Conservation (phyloP, 495 filamentous ascomycete genomes). For the Sabuloglossum arenarium region DNA sequence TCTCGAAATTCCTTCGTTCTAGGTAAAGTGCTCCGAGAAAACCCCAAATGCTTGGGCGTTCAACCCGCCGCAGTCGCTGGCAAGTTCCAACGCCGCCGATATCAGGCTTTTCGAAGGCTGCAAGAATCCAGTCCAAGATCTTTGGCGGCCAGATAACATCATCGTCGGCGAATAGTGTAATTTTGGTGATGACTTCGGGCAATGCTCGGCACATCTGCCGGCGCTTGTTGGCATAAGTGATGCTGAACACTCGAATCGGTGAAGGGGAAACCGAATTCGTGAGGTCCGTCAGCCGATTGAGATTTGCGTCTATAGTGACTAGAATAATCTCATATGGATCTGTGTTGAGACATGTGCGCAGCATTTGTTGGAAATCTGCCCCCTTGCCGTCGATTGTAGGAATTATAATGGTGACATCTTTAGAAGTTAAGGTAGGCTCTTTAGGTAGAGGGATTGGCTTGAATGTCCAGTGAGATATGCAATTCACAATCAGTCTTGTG, state of each 20-base stretch:
- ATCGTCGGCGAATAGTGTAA: conserved; percentile 71
- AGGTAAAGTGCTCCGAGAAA: conserved; percentile 69
- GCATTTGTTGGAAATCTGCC: conserved; percentile 33
- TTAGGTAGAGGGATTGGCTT: conserved; percentile 40
- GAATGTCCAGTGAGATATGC: conserved; percentile 42
- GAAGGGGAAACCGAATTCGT: neutral
- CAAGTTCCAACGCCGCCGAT: conserved; percentile 70
- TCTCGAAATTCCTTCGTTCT: conserved; percentile 72
- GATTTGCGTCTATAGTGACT: conserved; percentile 43
- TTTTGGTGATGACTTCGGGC: conserved; percentile 47
- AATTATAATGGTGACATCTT: conserved; percentile 57
- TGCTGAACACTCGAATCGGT: neutral
- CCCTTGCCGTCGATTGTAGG: conserved; percentile 45
- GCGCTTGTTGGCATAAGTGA: conserved; percentile 44
- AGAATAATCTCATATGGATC: conserved; percentile 36
- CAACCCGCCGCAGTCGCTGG: conserved; percentile 50
- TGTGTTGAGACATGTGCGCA: conserved; percentile 33
- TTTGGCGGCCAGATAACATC: conserved; percentile 68
- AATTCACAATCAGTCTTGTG: conserved; percentile 41
- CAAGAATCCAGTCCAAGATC: conserved; percentile 65
- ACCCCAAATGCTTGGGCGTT: conserved; percentile 39
- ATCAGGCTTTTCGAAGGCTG: conserved; percentile 55
- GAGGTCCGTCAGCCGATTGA: conserved; percentile 15
- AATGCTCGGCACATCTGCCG: conserved; percentile 66
- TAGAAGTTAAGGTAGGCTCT: conserved; percentile 37